A percentile compares a stretch with the other conserved stretches of the same genome.
phyloP scores from a whole-genome alignment of 192 early-diverging fungal genomes.

The Coemansia sp. region DNA sequence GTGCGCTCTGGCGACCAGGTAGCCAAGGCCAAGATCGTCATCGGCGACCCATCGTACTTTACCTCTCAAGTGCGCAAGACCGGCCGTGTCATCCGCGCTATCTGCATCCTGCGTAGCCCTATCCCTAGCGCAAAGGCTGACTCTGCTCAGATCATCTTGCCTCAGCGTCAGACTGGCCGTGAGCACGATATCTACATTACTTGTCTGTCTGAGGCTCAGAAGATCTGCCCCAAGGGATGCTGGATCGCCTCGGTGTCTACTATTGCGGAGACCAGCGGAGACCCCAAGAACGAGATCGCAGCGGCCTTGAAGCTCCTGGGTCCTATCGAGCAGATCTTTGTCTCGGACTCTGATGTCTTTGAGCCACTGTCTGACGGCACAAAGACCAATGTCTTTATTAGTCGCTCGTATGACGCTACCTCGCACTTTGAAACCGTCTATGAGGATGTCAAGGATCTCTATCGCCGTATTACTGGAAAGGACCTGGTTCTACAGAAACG shows the following conservation, averaged over 20 bases:
- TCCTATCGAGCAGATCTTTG: constrained; percentile 89
- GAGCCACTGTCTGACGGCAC: constrained; percentile 87
- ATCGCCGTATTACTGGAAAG: constrained; percentile 77
- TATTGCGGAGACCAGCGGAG: constrained; percentile 83
- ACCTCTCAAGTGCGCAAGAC: constrained; percentile 75
- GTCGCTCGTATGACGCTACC: constrained; percentile 96
- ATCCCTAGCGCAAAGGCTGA: constrained; percentile 88
- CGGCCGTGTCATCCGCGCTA: constrained; percentile 91
- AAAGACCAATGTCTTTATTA: constrained; percentile 83
- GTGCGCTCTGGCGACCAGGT: constrained; percentile 86
- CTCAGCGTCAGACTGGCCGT: constrained; percentile 95
- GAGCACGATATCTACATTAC: constrained; percentile 98
- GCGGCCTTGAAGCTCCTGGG: constrained; percentile 90
- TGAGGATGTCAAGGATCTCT: constrained; percentile 94
- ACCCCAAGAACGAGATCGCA: constrained; percentile 90
- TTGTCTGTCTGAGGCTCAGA: constrained; percentile 84
- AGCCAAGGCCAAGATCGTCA: constrained; percentile 84
- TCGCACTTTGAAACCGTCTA: constrained; percentile 99
- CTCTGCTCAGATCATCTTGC: constrained; percentile 95
- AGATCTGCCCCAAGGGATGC: constrained; percentile 86
- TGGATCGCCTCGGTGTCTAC: constrained; percentile 98
- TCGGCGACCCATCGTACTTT: constrained; percentile 97
- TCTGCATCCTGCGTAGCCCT: constrained; percentile 90
- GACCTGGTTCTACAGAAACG: constrained; percentile 78
- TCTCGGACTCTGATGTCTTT: constrained; percentile 80